Percentiles rank a stretch among this genome's conserved stretches.
Conservation (phyloP, 495 filamentous ascomycete genomes). For the Aspergillus steynii region DNA sequence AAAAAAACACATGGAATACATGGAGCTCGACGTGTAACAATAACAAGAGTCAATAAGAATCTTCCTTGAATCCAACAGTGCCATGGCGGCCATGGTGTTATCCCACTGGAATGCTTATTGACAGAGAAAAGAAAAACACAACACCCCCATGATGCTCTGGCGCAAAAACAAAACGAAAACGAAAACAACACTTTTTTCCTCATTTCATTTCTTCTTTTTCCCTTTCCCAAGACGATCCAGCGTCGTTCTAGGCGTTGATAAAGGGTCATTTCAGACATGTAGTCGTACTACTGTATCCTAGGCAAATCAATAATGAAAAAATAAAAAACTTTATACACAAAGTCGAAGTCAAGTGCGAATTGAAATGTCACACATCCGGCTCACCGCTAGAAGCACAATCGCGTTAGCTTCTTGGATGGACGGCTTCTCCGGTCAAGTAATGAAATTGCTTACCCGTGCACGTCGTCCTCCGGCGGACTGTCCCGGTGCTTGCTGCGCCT, state of each 20-base stretch:
- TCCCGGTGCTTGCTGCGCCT: slow-evolving; percentile 45
- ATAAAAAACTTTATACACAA: slow-evolving; percentile 45
- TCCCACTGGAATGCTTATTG: slow-evolving; percentile 12
- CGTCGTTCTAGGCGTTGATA: slow-evolving; percentile 40
- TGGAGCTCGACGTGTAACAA: neutral
- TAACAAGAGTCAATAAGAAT: slow-evolving; percentile 20
- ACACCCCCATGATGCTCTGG: slow-evolving; percentile 13
- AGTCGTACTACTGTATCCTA: slow-evolving; percentile 37
- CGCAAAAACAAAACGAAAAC: slow-evolving; percentile 2
- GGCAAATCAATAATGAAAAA: slow-evolving; percentile 5
- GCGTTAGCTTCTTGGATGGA: slow-evolving; percentile 12
- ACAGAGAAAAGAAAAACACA: slow-evolving; percentile 17
- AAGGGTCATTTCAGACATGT: slow-evolving; percentile 34
- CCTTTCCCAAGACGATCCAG: slow-evolving; percentile 47
- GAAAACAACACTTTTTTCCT: slow-evolving; percentile 24
- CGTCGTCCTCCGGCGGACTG: slow-evolving; percentile 50
- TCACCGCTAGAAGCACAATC: slow-evolving; percentile 33
- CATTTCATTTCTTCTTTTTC: slow-evolving; percentile 23
- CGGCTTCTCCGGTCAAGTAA: neutral
- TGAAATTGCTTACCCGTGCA: slow-evolving; percentile 45
- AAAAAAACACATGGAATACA: slow-evolving; percentile 10
- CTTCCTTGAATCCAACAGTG: slow-evolving; percentile 23
- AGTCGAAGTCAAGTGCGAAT: slow-evolving; percentile 35
- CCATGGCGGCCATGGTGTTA: slow-evolving; percentile 12
- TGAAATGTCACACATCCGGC: slow-evolving; percentile 27